These are phyloP conservation scores for Fusarium nelsonii DNA, from an alignment of 2,329 filamentous ascomycete genomes.

Conservation along the genomic window DNA sequence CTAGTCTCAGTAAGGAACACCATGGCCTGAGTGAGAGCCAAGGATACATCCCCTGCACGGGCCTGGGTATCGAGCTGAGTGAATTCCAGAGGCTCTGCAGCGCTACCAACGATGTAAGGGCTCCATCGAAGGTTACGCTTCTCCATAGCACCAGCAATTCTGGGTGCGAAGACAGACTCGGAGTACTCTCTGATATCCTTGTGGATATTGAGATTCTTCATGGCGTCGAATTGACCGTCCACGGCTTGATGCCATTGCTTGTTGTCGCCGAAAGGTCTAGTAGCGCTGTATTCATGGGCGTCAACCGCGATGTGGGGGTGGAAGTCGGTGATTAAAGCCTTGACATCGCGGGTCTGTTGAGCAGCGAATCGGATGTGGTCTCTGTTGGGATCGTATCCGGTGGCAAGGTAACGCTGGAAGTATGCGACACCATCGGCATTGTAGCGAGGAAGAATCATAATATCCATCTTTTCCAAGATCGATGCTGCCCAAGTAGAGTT, in stretches of 20 bases:
- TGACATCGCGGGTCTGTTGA: conserved; percentile 46
- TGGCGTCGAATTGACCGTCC: conserved; percentile 46
- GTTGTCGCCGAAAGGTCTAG: conserved; percentile 42
- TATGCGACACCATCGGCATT: conserved; percentile 49
- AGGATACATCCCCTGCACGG: conserved; percentile 44
- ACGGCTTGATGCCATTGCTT: conserved; percentile 44
- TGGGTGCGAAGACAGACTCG: conserved; percentile 37
- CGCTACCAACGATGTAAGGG: conserved; percentile 45
- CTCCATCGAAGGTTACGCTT: conserved; percentile 43
- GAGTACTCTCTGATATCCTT: conserved; percentile 45
- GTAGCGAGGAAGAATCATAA: conserved; percentile 47
- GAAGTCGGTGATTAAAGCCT: conserved; percentile 41
- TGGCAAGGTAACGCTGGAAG: conserved; percentile 48
- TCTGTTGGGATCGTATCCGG: conserved; percentile 47
- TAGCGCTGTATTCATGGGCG: conserved; percentile 47
- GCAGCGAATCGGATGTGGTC: conserved; percentile 48
- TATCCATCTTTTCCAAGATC: conserved; percentile 47
- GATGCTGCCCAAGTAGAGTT: conserved; percentile 45
- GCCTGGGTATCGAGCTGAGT: conserved; percentile 47
- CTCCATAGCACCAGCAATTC: conserved; percentile 43
- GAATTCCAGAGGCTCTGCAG: conserved; percentile 38
- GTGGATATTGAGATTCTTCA: conserved; percentile 50
- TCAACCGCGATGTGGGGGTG: conserved; percentile 47
- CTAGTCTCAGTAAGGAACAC: conserved; percentile 47
- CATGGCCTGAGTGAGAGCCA: conserved; percentile 45